Conservation (phyloP, 495 filamentous ascomycete genomes). For the Poronia punctata region DNA sequence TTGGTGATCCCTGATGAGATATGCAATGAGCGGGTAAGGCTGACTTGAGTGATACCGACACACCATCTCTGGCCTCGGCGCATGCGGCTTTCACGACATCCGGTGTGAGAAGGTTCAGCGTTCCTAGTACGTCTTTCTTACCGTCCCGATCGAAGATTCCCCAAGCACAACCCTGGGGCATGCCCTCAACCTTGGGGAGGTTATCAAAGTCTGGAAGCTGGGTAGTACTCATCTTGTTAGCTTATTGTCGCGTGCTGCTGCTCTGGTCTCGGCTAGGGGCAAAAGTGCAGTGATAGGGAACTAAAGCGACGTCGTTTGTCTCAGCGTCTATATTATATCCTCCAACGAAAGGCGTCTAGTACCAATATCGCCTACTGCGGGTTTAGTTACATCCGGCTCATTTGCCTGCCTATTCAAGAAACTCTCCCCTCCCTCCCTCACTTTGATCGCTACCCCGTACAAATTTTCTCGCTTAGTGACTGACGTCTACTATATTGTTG, state of each 20-base stretch:
- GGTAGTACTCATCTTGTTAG: constrained; percentile 10
- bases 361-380: too few species aligned
- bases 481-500: too few species aligned
- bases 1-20: constrained; percentile 4
- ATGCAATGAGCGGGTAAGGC: constrained; percentile 7
- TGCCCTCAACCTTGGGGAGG: constrained; percentile 51
- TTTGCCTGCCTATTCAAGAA: too few species aligned
- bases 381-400: too few species aligned
- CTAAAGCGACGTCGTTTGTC: too few species aligned
- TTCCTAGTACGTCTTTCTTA: constrained; percentile 52
- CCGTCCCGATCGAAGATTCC: constrained; percentile 57
- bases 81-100: constrained; percentile 45
- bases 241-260: too few species aligned
- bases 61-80: constrained; percentile 45
- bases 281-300: background rate
- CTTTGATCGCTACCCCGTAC: too few species aligned
- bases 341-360: too few species aligned
- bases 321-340: too few species aligned
- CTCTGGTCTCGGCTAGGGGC: too few species aligned
- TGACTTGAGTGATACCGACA: constrained; percentile 56
- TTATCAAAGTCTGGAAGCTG: constrained; percentile 47
- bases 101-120: constrained; percentile 52
- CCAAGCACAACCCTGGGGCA: constrained; percentile 61
- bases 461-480: too few species aligned
- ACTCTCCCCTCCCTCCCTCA: too few species aligned